Evolutionary conservation across 2,329 filamentous ascomycete species (phyloP), one percentile per base, ranked within the genome.

Genomic region (Monilinia polystroma): DNA sequence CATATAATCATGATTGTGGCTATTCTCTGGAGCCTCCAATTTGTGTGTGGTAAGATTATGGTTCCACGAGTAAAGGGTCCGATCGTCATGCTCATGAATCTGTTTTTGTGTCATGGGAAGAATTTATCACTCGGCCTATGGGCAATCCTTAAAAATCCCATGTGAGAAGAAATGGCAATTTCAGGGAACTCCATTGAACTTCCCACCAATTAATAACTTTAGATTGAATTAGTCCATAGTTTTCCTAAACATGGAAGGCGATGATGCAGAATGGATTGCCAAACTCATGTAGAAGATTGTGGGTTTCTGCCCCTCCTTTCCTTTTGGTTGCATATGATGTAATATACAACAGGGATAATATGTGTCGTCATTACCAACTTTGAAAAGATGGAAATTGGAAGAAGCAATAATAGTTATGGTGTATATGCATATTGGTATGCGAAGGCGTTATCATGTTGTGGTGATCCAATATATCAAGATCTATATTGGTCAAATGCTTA

Each of bases 1-100:
- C 58, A 29, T 45, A 51, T 60, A 45, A 51, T 60, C 58, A 26
- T 26, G 20, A 26, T 38, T 49, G 58, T 60, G 58, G 45, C 58
- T 60, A 38, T 49, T 26, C 35, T 51, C 58, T 60, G 38, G 20
- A 51, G 43, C 57, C 57, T 38, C 45, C 10, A 35, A 51, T 60
- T 10, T 49, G 43, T 49, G 11, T n/a, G 26, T 55, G 54, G 20
- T 20, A 41, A 20, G 16, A 7, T 2, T 14, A 59, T n/a, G 16
- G 20, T 32, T 41, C 41, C 26, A 59, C 41, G 20, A 29, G 20
- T n/a, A 12, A 53, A 32, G n/a, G 16, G 4, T 5, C 8, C 53
- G 32, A 38, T 49, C 11, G 12, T 47, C 26, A 32, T 45, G n/a
- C 56, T 7, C 14, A 53, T 32, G 32, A 35, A 35, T 35, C 32